Percentiles rank a stretch among this genome's conserved stretches.
Evolutionary conservation across 768 basidiomycete genomes (phyloP).

Genomic region (Podaxis carcinomalis): DNA sequence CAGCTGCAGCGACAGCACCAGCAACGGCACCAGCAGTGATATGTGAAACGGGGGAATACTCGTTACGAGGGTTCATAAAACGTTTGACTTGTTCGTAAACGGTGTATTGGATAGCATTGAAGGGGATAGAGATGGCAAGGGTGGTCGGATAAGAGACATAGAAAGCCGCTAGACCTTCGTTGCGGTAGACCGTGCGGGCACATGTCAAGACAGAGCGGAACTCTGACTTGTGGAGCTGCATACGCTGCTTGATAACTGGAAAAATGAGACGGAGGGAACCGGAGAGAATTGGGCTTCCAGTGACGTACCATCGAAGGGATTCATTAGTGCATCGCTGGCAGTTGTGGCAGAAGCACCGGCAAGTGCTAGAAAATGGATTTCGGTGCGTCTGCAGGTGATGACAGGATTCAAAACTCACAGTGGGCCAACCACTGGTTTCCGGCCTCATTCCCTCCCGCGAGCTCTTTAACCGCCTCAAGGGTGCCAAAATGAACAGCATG

Average conservation of each 20-base stretch:
- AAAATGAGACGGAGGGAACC: conserved; percentile 13
- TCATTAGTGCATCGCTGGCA: conserved; percentile 97
- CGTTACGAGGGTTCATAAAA: conserved; percentile 76
- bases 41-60: conserved; percentile 92
- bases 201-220: conserved; percentile 87
- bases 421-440: conserved; percentile 87
- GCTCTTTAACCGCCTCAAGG: conserved; percentile 91
- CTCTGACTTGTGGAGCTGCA: conserved; percentile 95
- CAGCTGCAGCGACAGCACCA: conserved; percentile 90
- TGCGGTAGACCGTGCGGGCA: conserved; percentile 77
- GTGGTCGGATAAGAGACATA: conserved; percentile 99
- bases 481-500: conserved; percentile 98
- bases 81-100: conserved; percentile 93
- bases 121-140: conserved; percentile 92
- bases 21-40: conserved; percentile 89
- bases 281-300: conserved; percentile 10
- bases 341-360: conserved; percentile 95
- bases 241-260: conserved; percentile 96
- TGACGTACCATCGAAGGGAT: conserved; percentile 92
- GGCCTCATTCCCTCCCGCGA: conserved; percentile 79
- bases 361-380: conserved; percentile 45
- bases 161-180: conserved; percentile 87
- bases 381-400: background rate
- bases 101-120: conserved; percentile 97
- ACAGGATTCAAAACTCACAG: conserved; percentile 47